Base-by-base conservation (phyloP, 441 rosid genomes). In the Mallotus japonicus region DNA sequence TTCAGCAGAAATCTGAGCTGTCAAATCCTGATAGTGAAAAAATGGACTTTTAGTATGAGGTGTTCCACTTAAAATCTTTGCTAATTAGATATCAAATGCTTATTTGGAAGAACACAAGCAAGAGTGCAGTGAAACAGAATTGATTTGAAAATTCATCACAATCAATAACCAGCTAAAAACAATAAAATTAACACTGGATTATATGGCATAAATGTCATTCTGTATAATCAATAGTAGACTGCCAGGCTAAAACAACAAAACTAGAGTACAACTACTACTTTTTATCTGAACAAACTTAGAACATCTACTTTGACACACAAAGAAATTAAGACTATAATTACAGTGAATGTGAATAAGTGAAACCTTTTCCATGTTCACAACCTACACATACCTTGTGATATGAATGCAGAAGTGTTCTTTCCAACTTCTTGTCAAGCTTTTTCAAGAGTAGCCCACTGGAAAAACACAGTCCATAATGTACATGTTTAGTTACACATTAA, bases 341-440 rank as follows among this genome's bases (percentile, higher is more conserved):
- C 63, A 34, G 60, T 66, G 57, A 72, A 42, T 40, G 16, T 10
- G 40, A 19, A 53, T 14, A 67, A 58, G 17, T 50, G 46, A 13
- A 50, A 74, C 6, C 20, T n/a, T 24, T 32, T 17, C 51, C 15
- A 15, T 37, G 12, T 22, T 37, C 40, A 65, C 51, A 69, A 57
- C 58, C 54, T 19, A 40, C 47, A 65, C 78, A 63, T 81, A 93
- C 99, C 97, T 95, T 95, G 68, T 97, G 96, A 79, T 92, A 95
- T 70, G 96, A 84, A 81, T 95, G 97, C 78, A 95, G 73, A 77
- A 91, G 92, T 71, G 90, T 83, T 82, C 96, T 91, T 79, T 91
- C 99, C 87, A 95, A 84, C 82, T 92, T 92, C 80, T 95, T 95
- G 83, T 95, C 99, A 73, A 95, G 97, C 84, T 83, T 91, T 81